These are phyloP conservation scores for Tylopilus sp. DNA, from an alignment of 1,284 basidiomycete genomes.

Conservation along the genomic window DNA sequence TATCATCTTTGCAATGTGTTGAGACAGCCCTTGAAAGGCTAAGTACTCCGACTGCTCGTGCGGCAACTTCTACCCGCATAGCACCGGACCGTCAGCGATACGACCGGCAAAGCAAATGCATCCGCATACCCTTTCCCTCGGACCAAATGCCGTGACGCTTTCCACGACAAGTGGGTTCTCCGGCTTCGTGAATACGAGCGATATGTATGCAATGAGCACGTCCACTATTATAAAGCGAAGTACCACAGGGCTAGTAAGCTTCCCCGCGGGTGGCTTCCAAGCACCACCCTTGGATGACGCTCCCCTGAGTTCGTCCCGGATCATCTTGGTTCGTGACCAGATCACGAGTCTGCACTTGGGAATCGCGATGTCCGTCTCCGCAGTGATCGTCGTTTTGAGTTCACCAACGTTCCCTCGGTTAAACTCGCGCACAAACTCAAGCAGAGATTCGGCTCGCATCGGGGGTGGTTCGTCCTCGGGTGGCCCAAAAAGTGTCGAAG, in stretches of 20 bases:
- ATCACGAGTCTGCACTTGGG: conserved; percentile 46
- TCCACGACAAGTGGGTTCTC: conserved; percentile 50
- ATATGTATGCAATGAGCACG: conserved; percentile 59
- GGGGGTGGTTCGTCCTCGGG: conserved; percentile 36
- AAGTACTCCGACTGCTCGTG: conserved; percentile 66
- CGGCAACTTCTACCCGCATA: conserved; percentile 52
- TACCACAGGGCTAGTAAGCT: conserved; percentile 38
- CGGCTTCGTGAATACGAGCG: conserved; percentile 38
- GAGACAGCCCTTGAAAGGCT: conserved; percentile 62
- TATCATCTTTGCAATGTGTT: conserved; percentile 60
- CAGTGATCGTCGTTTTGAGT: background rate
- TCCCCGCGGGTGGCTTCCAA: conserved; percentile 11
- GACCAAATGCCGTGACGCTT: conserved; percentile 61
- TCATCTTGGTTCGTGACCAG: conserved; percentile 43
- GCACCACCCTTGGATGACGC: background rate
- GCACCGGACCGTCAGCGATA: conserved; percentile 4
- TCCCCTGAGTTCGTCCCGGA: conserved; percentile 15
- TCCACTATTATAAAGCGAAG: conserved; percentile 59
- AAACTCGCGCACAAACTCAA: conserved; percentile 52
- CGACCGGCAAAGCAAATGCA: background rate
- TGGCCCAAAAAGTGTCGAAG: conserved; percentile 44
- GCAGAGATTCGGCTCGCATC: conserved; percentile 45
- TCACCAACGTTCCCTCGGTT: conserved; percentile 39
- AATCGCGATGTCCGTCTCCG: background rate
- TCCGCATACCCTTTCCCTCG: conserved; percentile 58